These are phyloP conservation scores for Fusarium sp. DNA, from an alignment of 2,329 filamentous ascomycete genomes.

Conservation along the genomic window DNA sequence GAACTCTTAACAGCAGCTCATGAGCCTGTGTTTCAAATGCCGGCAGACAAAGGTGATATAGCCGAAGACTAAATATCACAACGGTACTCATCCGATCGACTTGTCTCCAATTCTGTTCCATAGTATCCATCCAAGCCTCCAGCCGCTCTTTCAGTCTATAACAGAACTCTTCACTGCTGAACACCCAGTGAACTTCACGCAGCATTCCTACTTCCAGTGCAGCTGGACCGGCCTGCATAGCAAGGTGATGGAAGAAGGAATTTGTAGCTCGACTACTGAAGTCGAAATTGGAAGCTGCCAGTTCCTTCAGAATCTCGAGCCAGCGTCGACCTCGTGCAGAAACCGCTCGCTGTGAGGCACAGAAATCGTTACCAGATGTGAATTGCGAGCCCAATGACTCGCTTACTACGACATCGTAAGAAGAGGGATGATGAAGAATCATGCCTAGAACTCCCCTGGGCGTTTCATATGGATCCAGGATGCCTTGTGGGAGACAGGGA, in stretches of 20 bases:
- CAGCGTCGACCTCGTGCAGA: slow-evolving; percentile 60
- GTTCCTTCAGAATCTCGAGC: slow-evolving; percentile 59
- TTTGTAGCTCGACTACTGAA: slow-evolving; percentile 65
- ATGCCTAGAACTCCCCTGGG: neutral
- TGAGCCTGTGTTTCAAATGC: slow-evolving; percentile 34
- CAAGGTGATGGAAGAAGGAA: slow-evolving; percentile 61
- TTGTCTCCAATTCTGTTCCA: slow-evolving; percentile 69
- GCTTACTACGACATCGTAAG: slow-evolving; percentile 63
- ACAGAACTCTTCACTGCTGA: slow-evolving; percentile 63
- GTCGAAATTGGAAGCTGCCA: slow-evolving; percentile 66
- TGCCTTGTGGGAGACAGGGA: slow-evolving; percentile 35
- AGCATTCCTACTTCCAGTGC: slow-evolving; percentile 44
- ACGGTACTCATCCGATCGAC: slow-evolving; percentile 66
- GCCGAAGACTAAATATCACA: slow-evolving; percentile 60
- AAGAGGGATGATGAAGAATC: slow-evolving; percentile 56
- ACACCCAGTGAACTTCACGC: slow-evolving; percentile 59
- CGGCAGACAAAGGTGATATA: slow-evolving; percentile 31
- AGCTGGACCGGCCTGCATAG: slow-evolving; percentile 64
- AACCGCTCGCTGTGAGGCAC: slow-evolving; percentile 60
- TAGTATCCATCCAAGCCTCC: slow-evolving; percentile 51
- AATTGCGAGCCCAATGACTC: slow-evolving; percentile 59
- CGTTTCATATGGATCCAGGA: slow-evolving; percentile 25
- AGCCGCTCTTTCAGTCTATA: slow-evolving; percentile 59
- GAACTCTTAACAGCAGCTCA: slow-evolving; percentile 53
- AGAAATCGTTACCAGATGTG: slow-evolving; percentile 62